A percentile compares a stretch with the other conserved stretches of the same genome.
These are phyloP conservation scores for Annulohypoxylon truncatum DNA, from an alignment of 2,329 filamentous ascomycete species.

Conservation along the genomic window DNA sequence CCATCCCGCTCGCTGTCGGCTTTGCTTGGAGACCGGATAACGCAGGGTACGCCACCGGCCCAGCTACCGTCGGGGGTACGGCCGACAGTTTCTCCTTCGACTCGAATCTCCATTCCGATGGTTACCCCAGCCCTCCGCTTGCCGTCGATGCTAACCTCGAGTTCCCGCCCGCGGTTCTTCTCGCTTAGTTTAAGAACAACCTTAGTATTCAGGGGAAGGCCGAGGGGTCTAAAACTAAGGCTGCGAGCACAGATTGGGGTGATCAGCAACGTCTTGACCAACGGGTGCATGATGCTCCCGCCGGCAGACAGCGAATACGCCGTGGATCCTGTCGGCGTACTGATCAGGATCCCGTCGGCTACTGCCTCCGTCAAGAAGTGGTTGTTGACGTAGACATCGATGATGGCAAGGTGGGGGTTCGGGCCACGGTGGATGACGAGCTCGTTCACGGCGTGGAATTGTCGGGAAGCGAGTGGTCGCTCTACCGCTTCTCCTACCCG, in stretches of 20 bases:
- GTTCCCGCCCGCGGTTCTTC: slow-evolving; percentile 79
- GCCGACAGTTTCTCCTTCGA: slow-evolving; percentile 85
- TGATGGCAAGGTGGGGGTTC: slow-evolving; percentile 88
- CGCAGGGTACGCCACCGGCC: slow-evolving; percentile 83
- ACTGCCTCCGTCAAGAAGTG: slow-evolving; percentile 93
- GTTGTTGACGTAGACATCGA: slow-evolving; percentile 90
- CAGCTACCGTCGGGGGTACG: slow-evolving; percentile 52
- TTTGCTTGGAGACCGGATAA: slow-evolving; percentile 73
- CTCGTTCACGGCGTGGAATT: slow-evolving; percentile 87
- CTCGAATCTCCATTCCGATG: slow-evolving; percentile 85
- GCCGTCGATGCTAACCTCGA: slow-evolving; percentile 84
- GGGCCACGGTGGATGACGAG: slow-evolving; percentile 92
- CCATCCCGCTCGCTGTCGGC: slow-evolving; percentile 54
- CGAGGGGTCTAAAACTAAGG: slow-evolving; percentile 89
- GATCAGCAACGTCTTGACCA: slow-evolving; percentile 87
- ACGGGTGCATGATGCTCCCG: slow-evolving; percentile 92
- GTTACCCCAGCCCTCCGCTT: slow-evolving; percentile 74
- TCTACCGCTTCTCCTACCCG: slow-evolving; percentile 19
- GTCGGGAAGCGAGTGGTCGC: slow-evolving; percentile 49
- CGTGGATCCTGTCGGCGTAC: slow-evolving; percentile 93
- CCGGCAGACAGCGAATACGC: slow-evolving; percentile 95
- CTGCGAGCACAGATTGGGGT: slow-evolving; percentile 95
- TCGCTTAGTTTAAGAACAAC: slow-evolving; percentile 85
- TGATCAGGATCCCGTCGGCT: slow-evolving; percentile 93
- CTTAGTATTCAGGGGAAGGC: slow-evolving; percentile 86